Evolutionary conservation across 2,329 filamentous ascomycete species (phyloP).

Genomic region (Zymoseptoria crescenta): DNA sequence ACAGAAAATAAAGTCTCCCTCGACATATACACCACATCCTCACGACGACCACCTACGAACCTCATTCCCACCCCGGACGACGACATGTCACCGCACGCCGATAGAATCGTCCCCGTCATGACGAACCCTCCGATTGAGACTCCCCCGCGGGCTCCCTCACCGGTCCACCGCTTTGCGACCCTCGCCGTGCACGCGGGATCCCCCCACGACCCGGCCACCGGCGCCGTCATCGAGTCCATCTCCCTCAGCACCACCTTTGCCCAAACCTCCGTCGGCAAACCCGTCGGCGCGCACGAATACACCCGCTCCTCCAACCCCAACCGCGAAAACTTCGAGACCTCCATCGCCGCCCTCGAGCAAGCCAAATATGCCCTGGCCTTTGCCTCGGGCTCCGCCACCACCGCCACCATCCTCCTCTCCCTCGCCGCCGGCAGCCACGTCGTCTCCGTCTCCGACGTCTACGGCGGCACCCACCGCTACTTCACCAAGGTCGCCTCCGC

Average conservation of each 20-base stretch:
- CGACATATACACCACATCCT: not conserved
- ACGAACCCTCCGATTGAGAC: constrained; percentile 52
- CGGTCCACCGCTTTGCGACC: constrained; percentile 78
- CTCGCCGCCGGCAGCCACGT: constrained; percentile 87
- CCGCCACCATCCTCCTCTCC: constrained; percentile 86
- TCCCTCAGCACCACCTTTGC: constrained; percentile 94
- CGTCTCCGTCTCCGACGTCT: constrained; percentile 93
- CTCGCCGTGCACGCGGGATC: constrained; percentile 90
- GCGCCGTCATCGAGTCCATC: constrained; percentile 93
- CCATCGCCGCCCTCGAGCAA: constrained; percentile 85
- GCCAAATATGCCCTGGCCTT: constrained; percentile 91
- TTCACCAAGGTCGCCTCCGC: constrained; percentile 96
- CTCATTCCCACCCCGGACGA: not conserved
- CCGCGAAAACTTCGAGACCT: constrained; percentile 85
- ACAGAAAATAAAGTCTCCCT: too few relatives aligned
- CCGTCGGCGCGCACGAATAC: constrained; percentile 87
- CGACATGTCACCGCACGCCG: not conserved
- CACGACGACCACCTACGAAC: not conserved
- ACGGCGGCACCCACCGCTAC: constrained; percentile 95
- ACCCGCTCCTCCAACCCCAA: constrained; percentile 91
- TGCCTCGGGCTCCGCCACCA: constrained; percentile 87
- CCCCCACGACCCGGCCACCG: constrained; percentile 82
- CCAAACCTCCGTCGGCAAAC: constrained; percentile 80
- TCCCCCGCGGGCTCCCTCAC: constrained; percentile 63
- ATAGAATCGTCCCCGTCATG: not conserved